A percentile compares a stretch with the other conserved stretches of the same genome.
Evolutionary conservation across 352 stramenopile genomes (phyloP).

Genomic region (Phytophthora tubulina): DNA sequence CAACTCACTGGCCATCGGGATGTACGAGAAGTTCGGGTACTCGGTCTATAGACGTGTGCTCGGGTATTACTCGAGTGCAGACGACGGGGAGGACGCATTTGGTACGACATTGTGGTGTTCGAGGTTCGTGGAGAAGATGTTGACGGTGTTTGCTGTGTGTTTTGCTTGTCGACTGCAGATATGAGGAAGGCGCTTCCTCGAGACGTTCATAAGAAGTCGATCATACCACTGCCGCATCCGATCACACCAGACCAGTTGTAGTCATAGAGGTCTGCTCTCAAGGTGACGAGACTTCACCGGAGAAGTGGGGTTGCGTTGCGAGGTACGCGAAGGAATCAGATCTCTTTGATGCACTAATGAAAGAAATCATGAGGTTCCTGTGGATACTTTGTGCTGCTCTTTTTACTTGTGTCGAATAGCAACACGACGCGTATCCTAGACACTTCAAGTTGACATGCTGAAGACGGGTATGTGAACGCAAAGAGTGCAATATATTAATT

Average conservation of each 20-base stretch:
- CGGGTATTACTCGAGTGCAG: constrained; percentile 92
- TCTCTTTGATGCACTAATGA: not conserved
- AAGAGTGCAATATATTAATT: constrained; percentile 32
- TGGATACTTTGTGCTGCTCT: not conserved
- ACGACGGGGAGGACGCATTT: constrained; percentile 89
- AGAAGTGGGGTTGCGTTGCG: not conserved
- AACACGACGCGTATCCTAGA: too few relatives aligned
- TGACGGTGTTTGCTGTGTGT: constrained; percentile 13
- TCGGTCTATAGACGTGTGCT: constrained; percentile 92
- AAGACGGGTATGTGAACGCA: not conserved
- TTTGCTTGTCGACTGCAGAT: constrained; percentile 58
- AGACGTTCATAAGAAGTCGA: constrained; percentile 91
- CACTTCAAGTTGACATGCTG: too few relatives aligned
- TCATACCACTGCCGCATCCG: constrained; percentile 89
- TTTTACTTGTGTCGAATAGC: not conserved
- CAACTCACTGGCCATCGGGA: constrained; percentile 93
- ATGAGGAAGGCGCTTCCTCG: constrained; percentile 93
- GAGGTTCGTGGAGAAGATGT: not conserved
- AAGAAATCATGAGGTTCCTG: constrained; percentile 5
- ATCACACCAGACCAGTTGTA: constrained; percentile 87
- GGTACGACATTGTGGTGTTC: constrained; percentile 52
- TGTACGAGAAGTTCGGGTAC: constrained; percentile 96
- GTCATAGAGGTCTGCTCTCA: not conserved
- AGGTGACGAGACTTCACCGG: constrained; percentile 4
- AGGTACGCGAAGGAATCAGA: not conserved